Percentiles rank a stretch among this genome's conserved stretches.
phyloP scores from a whole-genome alignment of 2,329 filamentous ascomycete species.

The Colletotrichum navitas region DNA sequence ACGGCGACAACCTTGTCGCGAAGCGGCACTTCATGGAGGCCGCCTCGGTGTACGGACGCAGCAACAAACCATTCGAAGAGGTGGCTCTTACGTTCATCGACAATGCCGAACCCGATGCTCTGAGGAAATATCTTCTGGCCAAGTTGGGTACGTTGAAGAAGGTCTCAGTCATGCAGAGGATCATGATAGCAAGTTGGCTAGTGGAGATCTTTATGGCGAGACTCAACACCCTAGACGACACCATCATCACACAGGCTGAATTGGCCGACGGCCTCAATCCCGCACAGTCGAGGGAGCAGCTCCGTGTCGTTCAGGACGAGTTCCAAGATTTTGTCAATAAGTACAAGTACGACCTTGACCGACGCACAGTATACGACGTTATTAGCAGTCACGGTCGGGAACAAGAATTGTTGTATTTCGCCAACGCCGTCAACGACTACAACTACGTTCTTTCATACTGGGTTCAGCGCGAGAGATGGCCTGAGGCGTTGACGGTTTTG shows the following conservation, averaged over 20 bases:
- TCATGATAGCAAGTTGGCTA: conserved; percentile 96
- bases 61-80: conserved; percentile 97
- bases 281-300: conserved; percentile 77
- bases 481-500: conserved; percentile 85
- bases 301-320: conserved; percentile 78
- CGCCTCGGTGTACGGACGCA: conserved; percentile 90
- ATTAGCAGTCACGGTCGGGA: conserved; percentile 96
- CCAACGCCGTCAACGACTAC: conserved; percentile 88
- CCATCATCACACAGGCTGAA: conserved; percentile 89
- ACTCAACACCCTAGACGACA: conserved; percentile 93
- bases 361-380: conserved; percentile 93
- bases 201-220: conserved; percentile 98
- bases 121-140: conserved; percentile 88
- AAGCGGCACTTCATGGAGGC: conserved; percentile 89
- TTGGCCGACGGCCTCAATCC: conserved; percentile 78
- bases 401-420: conserved; percentile 91
- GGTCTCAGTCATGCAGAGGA: conserved; percentile 87
- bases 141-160: conserved; percentile 88
- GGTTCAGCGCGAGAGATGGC: conserved; percentile 95
- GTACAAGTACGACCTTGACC: conserved; percentile 89
- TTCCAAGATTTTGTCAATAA: conserved; percentile 89
- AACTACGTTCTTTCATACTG: conserved; percentile 97
- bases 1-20: conserved; percentile 86
- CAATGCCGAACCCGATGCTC: conserved; percentile 87
- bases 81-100: conserved; percentile 93